Evolutionary conservation across 2,329 filamentous ascomycete species (phyloP), one percentile per base, ranked within the genome.

Genomic region (Plenodomus biglobosus): DNA sequence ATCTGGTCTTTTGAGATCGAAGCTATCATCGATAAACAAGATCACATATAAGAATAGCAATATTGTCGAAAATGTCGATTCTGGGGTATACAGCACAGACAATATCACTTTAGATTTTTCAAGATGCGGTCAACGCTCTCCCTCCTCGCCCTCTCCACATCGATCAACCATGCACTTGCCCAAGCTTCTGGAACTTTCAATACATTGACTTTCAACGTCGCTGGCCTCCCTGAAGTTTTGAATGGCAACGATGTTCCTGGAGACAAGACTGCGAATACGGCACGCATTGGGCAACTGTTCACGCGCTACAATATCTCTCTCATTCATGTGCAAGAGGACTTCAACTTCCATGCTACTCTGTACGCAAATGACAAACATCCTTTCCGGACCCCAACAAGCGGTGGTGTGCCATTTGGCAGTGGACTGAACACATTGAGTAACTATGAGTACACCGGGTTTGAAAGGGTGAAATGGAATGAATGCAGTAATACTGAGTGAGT

Each of bases 311-410:
- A 71, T 46, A 85, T 82, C 69, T 82, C 85, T 55, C 70, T 87
- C 21, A 82, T 87, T 62, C 77, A 88, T 55, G 73, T 85, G 13
- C 85, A 88, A 65, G 85, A 87, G 74, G 83, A 87, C 65, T 87
- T 87, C 75, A 85, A 85, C 70, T 87, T 82, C 68, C 84, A 88
- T 40, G 60, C 60, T 10, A 76, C 77, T 47, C 78, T 88, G 55
- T 87, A 87, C 68, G 74, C 73, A 8, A 81, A 80, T 13, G 81
- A 85, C 64, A 77, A 75, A 37, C 83, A 85, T 59, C 74, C 81
- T 3, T 78, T 80, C 67, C 78, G 85, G 44, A 87, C 85, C 1
- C 66, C 82, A 0, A 87, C 84, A 2, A 84, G 82, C 4, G 85
- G 85, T n/a, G 82, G 81, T 19, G 84, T 83, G 0, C 78, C 75